phyloP scores from a whole-genome alignment of 202 grass and related monocot species.

The Brachypodium distachyon region DNA sequence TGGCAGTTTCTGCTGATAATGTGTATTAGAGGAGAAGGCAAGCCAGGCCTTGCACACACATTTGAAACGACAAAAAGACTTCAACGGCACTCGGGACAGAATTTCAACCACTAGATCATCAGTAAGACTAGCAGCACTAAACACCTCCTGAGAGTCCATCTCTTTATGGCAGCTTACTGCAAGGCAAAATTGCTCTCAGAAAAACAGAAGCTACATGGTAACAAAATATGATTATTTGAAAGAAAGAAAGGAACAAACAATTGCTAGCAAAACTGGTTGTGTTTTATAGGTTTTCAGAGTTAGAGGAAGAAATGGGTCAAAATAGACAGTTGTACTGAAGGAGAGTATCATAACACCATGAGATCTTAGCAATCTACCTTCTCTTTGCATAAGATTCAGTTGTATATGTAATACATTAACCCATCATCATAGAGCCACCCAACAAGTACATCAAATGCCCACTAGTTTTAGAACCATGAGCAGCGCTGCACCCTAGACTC shows the following conservation, averaged over 20 bases:
- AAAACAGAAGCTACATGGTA: neutral
- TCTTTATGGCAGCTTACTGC: neutral
- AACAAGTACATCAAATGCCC: neutral
- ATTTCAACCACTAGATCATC: neutral
- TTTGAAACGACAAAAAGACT: neutral
- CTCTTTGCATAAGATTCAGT: neutral
- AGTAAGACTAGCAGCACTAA: neutral
- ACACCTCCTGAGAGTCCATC: neutral
- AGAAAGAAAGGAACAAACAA: too few relatives aligned
- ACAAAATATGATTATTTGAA: neutral
- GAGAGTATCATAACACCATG: too few relatives aligned
- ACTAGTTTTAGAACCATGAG: too few relatives aligned
- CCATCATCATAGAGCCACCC: neutral
- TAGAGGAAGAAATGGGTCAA: neutral
- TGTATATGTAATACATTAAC: neutral
- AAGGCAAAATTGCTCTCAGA: neutral
- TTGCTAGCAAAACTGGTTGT: neutral
- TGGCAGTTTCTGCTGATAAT: neutral
- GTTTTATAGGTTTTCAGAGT: neutral
- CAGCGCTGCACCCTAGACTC: too few relatives aligned
- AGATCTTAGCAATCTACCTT: too few relatives aligned
- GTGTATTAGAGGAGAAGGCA: neutral
- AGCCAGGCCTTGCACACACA: neutral
- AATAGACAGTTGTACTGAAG: neutral
- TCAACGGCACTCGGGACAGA: neutral